phyloP scores from a whole-genome alignment of 495 filamentous ascomycete genomes.

The Tuber aestivum region DNA sequence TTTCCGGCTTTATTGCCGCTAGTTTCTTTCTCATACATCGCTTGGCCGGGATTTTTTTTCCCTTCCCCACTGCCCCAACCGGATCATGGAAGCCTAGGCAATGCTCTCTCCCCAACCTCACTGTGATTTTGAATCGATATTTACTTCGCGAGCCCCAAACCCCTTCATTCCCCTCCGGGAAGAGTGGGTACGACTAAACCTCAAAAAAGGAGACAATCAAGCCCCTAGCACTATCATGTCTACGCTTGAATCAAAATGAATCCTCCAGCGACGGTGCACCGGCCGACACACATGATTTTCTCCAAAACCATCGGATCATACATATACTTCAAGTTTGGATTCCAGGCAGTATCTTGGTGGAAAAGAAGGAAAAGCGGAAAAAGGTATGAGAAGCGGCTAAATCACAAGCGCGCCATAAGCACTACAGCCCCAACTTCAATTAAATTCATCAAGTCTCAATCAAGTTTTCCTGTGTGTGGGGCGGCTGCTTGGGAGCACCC shows the following conservation, averaged over 20 bases:
- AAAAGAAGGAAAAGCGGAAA: background rate
- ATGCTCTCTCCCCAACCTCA: background rate
- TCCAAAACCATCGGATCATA: background rate
- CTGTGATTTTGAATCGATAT: background rate
- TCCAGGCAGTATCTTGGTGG: background rate
- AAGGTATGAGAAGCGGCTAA: background rate
- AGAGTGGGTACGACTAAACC: background rate
- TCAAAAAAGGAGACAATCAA: background rate
- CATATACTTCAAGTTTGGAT: background rate
- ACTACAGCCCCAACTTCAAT: background rate
- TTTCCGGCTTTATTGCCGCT: background rate
- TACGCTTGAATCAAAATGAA: background rate
- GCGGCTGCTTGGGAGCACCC: constrained; percentile 49
- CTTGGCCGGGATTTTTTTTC: background rate
- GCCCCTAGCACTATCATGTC: background rate
- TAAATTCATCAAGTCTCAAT: constrained; percentile 53
- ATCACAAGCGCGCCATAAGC: background rate
- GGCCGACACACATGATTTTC: background rate
- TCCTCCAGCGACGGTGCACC: background rate
- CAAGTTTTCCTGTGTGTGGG: constrained; percentile 57
- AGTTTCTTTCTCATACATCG: no score
- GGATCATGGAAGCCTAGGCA: background rate
- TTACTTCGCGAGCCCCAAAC: background rate
- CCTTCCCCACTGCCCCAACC: background rate
- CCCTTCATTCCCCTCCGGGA: background rate